phyloP scores from a whole-genome alignment of 192 early-diverging fungal genomes.

The Podila verticillata region DNA sequence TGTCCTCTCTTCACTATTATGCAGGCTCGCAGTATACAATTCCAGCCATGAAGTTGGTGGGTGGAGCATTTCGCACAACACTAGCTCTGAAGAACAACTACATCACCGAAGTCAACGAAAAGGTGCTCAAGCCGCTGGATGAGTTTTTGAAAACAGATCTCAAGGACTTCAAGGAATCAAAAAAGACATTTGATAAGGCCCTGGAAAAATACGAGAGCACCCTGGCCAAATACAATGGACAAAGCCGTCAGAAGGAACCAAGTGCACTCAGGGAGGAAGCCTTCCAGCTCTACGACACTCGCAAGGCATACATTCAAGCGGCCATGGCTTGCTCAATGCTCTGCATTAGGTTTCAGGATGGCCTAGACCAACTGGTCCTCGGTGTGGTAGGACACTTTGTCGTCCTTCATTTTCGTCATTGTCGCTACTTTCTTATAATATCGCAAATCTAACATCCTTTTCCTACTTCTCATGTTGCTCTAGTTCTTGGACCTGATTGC shows the following conservation, averaged over 20 bases:
- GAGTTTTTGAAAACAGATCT: conserved; percentile 68
- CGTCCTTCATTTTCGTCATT: background rate
- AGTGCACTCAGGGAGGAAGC: conserved; percentile 75
- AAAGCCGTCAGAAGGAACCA: conserved; percentile 73
- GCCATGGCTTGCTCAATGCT: conserved; percentile 64
- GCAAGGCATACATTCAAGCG: conserved; percentile 68
- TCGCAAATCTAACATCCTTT: background rate
- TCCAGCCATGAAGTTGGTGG: conserved; percentile 53
- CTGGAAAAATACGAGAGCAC: conserved; percentile 72
- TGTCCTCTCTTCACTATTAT: background rate
- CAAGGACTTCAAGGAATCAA: conserved; percentile 69
- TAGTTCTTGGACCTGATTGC: conserved; percentile 57
- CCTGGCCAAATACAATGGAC: conserved; percentile 62
- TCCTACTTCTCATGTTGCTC: too few species aligned
- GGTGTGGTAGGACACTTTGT: conserved; percentile 42
- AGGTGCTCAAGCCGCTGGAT: conserved; percentile 65
- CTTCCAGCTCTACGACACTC: conserved; percentile 71
- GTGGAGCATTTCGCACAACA: conserved; percentile 56
- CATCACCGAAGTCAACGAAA: conserved; percentile 67
- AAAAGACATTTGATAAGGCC: conserved; percentile 52
- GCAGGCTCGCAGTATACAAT: conserved; percentile 52
- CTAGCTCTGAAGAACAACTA: conserved; percentile 60
- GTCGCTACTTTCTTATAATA: background rate
- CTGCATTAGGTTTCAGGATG: conserved; percentile 65
- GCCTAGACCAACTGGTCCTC: conserved; percentile 60